Percentiles rank a stretch among this genome's conserved stretches.
Evolutionary conservation across 2,329 filamentous ascomycete species (phyloP).

Genomic region (Triangularia verruculosa): DNA sequence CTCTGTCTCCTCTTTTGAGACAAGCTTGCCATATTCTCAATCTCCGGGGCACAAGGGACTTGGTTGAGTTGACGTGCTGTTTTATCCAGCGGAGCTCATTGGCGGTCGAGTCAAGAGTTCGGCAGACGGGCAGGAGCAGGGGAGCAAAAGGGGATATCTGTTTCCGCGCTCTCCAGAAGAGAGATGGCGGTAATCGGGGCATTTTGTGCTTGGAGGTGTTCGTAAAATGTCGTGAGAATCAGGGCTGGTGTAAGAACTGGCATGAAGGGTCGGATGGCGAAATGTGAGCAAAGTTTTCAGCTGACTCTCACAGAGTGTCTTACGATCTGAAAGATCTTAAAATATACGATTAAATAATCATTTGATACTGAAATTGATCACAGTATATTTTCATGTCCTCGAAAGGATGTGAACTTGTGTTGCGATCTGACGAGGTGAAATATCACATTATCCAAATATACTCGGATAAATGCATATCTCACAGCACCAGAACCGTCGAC

Average conservation of each 20-base stretch:
- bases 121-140: slow-evolving; percentile 60
- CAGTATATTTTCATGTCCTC: background rate
- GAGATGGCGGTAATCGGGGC: slow-evolving; percentile 60
- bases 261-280: background rate
- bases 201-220: slow-evolving; percentile 37
- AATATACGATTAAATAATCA: too few relatives aligned
- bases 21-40: slow-evolving; percentile 39
- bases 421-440: background rate
- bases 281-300: background rate
- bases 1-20: slow-evolving; percentile 50
- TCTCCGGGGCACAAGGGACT: slow-evolving; percentile 9
- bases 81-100: slow-evolving; percentile 73
- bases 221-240: background rate
- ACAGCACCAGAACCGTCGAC: background rate
- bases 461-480: slow-evolving; percentile 4
- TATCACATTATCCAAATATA: slow-evolving; percentile 6
- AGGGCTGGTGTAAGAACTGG: background rate
- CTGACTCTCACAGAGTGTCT: background rate
- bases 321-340: too few relatives aligned
- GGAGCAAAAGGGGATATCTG: slow-evolving; percentile 54
- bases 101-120: slow-evolving; percentile 59
- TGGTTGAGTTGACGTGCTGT: slow-evolving; percentile 47
- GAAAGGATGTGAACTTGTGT: background rate
- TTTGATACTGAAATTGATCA: background rate
- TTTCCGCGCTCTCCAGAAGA: slow-evolving; percentile 52